These are phyloP conservation scores for Diplodia seriata DNA, from an alignment of 2,329 filamentous ascomycete species.

Conservation along the genomic window DNA sequence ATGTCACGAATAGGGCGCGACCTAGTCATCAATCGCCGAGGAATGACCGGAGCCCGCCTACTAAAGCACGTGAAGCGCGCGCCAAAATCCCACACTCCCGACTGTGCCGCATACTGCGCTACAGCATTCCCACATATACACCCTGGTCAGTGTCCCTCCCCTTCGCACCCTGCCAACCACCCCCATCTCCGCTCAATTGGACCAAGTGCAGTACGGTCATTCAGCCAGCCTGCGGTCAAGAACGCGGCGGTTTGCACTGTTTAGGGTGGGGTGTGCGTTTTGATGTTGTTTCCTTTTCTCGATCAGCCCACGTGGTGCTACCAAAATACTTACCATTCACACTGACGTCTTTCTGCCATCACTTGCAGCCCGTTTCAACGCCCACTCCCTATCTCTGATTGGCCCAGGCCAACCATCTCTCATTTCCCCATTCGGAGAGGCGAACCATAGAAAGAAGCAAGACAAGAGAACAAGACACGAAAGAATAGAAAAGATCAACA, in stretches of 20 bases:
- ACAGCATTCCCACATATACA: slow-evolving; percentile 16
- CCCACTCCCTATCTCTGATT: not conserved
- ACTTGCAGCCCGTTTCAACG: not conserved
- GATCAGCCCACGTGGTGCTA: not conserved
- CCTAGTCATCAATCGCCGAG: not conserved
- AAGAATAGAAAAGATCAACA: not conserved
- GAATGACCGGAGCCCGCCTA: not conserved
- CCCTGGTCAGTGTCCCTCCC: slow-evolving; percentile 22
- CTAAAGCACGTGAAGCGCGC: slow-evolving; percentile 21
- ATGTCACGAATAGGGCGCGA: slow-evolving; percentile 3
- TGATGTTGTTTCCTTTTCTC: not conserved
- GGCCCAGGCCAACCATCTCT: not conserved
- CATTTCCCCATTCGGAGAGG: not conserved
- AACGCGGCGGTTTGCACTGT: not conserved
- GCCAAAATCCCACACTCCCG: not conserved
- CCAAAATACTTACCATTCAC: not conserved
- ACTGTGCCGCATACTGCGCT: slow-evolving; percentile 13
- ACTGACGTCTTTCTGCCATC: slow-evolving; percentile 2
- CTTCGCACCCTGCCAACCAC: not conserved
- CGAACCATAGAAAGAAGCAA: not conserved
- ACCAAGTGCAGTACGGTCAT: too few species aligned
- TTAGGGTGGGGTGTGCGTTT: not conserved
- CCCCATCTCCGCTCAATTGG: not conserved
- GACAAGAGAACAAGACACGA: not conserved
- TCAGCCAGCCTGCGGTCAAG: not conserved